Conservation (phyloP, 768 basidiomycete species). For the Terana coerulea region DNA sequence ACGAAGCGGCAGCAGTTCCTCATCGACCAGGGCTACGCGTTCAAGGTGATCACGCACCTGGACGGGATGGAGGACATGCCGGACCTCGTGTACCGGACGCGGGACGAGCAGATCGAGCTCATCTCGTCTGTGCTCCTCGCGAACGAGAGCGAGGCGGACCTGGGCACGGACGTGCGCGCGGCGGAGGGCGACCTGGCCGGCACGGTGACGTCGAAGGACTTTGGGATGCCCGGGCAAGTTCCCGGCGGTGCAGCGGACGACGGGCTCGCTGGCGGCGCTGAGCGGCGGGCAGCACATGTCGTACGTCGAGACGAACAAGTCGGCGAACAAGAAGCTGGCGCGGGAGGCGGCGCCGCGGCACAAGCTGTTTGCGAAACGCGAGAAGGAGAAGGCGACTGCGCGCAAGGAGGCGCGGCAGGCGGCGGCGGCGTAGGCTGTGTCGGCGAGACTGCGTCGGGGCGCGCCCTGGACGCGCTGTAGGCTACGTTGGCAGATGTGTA, state of each 20-base stretch:
- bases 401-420: slow-evolving; percentile 38
- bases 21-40: slow-evolving; percentile 98
- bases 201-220: slow-evolving; percentile 83
- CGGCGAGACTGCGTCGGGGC: too few relatives aligned
- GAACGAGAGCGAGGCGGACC: slow-evolving; percentile 86
- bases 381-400: slow-evolving; percentile 63
- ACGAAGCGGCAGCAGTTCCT: slow-evolving; percentile 98
- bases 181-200: slow-evolving; percentile 84
- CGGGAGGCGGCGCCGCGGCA: slow-evolving; percentile 52
- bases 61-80: slow-evolving; percentile 86
- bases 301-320: slow-evolving; percentile 89
- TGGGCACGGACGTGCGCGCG: slow-evolving; percentile 79
- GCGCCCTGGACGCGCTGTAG: slow-evolving; percentile 22
- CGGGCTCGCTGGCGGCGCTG: slow-evolving; percentile 77
- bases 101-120: slow-evolving; percentile 93
- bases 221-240: slow-evolving; percentile 64
- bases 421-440: slow-evolving; percentile 23
- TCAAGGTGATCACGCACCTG: slow-evolving; percentile 98
- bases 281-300: slow-evolving; percentile 92
- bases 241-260: slow-evolving; percentile 70
- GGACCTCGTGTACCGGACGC: slow-evolving; percentile 87
- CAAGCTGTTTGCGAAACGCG: slow-evolving; percentile 80
- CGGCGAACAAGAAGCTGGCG: slow-evolving; percentile 78
- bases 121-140: slow-evolving; percentile 90
- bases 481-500: not conserved